Evolutionary conservation across 768 basidiomycete species (phyloP), one percentile per base, ranked within the genome.

Genomic region (Gyrodon lividus): DNA sequence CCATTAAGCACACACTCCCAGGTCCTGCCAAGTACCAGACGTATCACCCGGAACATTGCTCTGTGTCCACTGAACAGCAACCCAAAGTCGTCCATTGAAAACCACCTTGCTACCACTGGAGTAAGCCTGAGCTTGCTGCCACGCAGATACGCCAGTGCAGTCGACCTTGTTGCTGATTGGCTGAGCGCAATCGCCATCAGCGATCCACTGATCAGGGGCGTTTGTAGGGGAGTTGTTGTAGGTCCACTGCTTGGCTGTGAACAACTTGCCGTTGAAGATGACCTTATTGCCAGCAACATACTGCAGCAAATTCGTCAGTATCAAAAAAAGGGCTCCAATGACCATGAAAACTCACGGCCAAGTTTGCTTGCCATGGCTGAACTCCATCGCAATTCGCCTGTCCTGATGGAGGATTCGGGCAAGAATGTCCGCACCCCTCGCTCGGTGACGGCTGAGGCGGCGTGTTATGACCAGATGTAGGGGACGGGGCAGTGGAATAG

Each of bases 21-120:
- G 10, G 14, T 63, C 59, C 37, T 53, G 28, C 68, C 68, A 67
- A 16, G 54, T 47, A 12, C 67, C 66, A 6, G 66, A 68, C 2
- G 52, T 9, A 12, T 66, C 66, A 2, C 63, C 66, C 0, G 66
- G 68, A 6, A 20, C 0, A 30, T 67, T 67, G 0, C 63, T 51
- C 23, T 43, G 0, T 0, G 48, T 49, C 66, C 66, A 70, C 45
- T 68, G 63, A 12, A 55, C 56, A 4, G 66, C 60, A 7, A 43
- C 33, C 66, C 68, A 67, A 2, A 67, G 46, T 2, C 44, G 54
- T 0, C 23, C 43, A 4, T 55, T 50, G 5, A n/a, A 65, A 1
- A 52, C 62, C 0, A 59, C 68, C 17, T 31, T 6, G 0, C 47
- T 54, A 0, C 68, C 68, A 1, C 51, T 0, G 1, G 19, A 37